Evolutionary conservation across 1,284 basidiomycete genomes (phyloP).

Genomic region (Veloboletus limbatus): DNA sequence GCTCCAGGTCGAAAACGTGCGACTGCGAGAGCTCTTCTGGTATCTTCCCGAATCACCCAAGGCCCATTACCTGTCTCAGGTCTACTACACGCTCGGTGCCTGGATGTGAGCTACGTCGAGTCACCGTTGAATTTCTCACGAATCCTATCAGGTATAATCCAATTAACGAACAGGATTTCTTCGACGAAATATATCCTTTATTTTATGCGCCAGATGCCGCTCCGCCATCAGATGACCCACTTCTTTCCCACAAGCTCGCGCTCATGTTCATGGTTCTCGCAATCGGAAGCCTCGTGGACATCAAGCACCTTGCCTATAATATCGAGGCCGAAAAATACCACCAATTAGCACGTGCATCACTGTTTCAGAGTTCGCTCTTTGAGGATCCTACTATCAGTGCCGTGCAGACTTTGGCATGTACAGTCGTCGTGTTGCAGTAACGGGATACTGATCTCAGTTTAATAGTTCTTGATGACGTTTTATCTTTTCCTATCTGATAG

Average conservation of each 20-base stretch:
- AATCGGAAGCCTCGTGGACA: conserved; percentile 71
- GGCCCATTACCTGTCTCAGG: conserved; percentile 57
- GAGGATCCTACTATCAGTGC: conserved; percentile 71
- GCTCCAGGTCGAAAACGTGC: conserved; percentile 44
- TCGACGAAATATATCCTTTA: conserved; percentile 57
- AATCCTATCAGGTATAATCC: conserved; percentile 63
- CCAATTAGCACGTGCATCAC: conserved; percentile 66
- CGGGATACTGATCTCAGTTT: conserved; percentile 12
- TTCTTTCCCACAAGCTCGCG: conserved; percentile 63
- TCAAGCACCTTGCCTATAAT: conserved; percentile 59
- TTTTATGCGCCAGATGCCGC: conserved; percentile 55
- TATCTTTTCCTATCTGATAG: conserved; percentile 74
- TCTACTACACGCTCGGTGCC: conserved; percentile 67
- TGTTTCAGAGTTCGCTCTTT: conserved; percentile 70
- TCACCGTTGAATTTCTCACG: conserved; percentile 11
- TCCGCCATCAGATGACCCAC: conserved; percentile 52
- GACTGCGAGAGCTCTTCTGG: conserved; percentile 59
- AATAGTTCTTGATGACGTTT: conserved; percentile 72
- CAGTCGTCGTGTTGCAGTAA: conserved; percentile 3
- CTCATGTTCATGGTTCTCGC: conserved; percentile 75
- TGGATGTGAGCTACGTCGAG: conserved; percentile 58
- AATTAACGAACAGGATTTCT: conserved; percentile 61
- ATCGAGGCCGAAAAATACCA: conserved; percentile 78
- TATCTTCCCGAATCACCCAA: conserved; percentile 61
- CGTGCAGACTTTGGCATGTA: conserved; percentile 65